Conservation (phyloP, 805 yeast genomes). For the Metschnikowia lachancei region DNA sequence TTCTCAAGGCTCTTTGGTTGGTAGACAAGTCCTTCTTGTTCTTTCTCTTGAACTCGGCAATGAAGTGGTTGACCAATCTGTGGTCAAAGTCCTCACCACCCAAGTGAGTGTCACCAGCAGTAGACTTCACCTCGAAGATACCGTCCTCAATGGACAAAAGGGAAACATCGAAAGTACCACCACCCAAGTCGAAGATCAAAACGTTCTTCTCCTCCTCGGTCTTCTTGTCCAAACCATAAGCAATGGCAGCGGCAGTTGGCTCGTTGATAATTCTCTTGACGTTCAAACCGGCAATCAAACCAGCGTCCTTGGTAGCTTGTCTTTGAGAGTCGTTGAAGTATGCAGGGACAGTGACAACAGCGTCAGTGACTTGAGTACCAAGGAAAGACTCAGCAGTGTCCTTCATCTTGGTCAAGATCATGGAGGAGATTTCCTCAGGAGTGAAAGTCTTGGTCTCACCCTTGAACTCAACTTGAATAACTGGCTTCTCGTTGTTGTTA, state of each 20-base stretch:
- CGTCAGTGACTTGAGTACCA: slow-evolving; percentile 74
- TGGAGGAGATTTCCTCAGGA: slow-evolving; percentile 33
- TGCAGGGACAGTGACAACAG: slow-evolving; percentile 92
- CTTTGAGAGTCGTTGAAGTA: slow-evolving; percentile 92
- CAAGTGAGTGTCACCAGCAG: slow-evolving; percentile 95
- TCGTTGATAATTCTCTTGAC: slow-evolving; percentile 87
- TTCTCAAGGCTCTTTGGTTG: slow-evolving; percentile 81
- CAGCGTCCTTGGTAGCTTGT: slow-evolving; percentile 93
- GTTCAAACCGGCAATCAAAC: slow-evolving; percentile 86
- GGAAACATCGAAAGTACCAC: slow-evolving; percentile 51
- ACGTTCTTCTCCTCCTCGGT: slow-evolving; percentile 62
- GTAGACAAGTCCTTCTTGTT: slow-evolving; percentile 77
- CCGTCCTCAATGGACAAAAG: slow-evolving; percentile 48
- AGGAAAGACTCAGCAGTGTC: slow-evolving; percentile 71
- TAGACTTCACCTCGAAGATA: slow-evolving; percentile 48
- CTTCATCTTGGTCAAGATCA: slow-evolving; percentile 34
- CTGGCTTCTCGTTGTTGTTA: slow-evolving; percentile 31
- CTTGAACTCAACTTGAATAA: slow-evolving; percentile 32
- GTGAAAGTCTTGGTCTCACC: slow-evolving; percentile 35
- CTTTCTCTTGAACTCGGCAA: slow-evolving; percentile 93
- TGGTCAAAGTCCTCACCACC: slow-evolving; percentile 97
- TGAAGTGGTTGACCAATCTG: slow-evolving; percentile 83
- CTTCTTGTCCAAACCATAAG: slow-evolving; percentile 44
- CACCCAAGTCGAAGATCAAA: slow-evolving; percentile 49
- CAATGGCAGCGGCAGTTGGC: slow-evolving; percentile 50